Percentiles rank a stretch among this genome's conserved stretches.
phyloP scores from a whole-genome alignment of 768 basidiomycete genomes.

The Phaeotremella fagi region DNA sequence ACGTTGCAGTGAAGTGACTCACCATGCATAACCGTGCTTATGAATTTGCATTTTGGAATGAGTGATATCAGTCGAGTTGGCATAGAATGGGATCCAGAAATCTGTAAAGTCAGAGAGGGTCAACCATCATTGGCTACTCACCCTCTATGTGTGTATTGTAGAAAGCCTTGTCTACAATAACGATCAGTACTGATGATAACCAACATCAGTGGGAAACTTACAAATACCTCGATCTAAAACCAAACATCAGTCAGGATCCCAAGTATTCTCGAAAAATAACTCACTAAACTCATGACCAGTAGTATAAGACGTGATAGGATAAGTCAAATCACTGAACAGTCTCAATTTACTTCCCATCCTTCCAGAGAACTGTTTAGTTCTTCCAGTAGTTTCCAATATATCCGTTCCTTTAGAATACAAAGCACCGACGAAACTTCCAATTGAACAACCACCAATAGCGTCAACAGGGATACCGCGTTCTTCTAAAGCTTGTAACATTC shows the following conservation, averaged over 20 bases:
- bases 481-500: constrained; percentile 84
- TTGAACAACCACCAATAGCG: constrained; percentile 73
- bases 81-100: constrained; percentile 98
- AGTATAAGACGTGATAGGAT: constrained; percentile 86
- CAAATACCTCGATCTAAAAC: constrained; percentile 79
- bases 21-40: constrained; percentile 97
- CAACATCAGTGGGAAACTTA: constrained; percentile 56
- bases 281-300: constrained; percentile 56
- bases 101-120: constrained; percentile 50
- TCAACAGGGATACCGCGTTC: constrained; percentile 92
- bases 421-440: constrained; percentile 87
- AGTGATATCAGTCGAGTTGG: constrained; percentile 95
- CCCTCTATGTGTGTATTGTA: constrained; percentile 72
- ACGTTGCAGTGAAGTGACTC: constrained; percentile 56
- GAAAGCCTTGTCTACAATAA: constrained; percentile 60
- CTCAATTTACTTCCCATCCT: constrained; percentile 93
- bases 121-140: constrained; percentile 13
- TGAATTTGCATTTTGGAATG: constrained; percentile 96
- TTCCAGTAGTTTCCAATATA: constrained; percentile 72
- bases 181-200: constrained; percentile 5
- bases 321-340: constrained; percentile 87
- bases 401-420: constrained; percentile 93
- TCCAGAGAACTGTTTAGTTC: constrained; percentile 82
- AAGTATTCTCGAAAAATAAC: not conserved
- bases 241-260: constrained; percentile 3